Base-by-base conservation (phyloP, 129 eudicot genomes). In the Lactuca sativa region DNA sequence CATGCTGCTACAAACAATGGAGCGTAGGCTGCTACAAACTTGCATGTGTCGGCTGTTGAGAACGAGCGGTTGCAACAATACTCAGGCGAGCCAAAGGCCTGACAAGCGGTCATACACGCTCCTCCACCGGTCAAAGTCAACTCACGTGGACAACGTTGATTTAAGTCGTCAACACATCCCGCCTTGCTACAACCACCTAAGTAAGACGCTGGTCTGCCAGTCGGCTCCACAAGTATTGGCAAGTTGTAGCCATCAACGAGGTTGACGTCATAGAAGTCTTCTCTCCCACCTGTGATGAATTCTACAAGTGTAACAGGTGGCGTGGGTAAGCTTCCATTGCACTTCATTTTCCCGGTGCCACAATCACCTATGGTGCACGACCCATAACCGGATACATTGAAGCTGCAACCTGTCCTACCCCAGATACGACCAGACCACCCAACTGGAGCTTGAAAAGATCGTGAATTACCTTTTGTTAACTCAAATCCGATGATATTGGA, bases 401-500 rank as follows among this genome's bases (percentile, higher is more conserved):
- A 53, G 44, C 30, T 38, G 64, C 71, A 73, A 53, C 70, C 55
- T 9, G 64, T 73, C 34, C 77, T 54, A 14, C 70, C 77, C 77
- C 78, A 74, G 6, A 74, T 14, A 9, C 15, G 4, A 40, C 88
- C 88, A n/a, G 64, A 59, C 92, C 92, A 86, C 49, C 64, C 72
- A 7, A 18, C 43, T 10, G 84, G 84, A 15, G 79, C 80, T 30
- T 75, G 80, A 51, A 80, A 73, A 25, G 81, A 48, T 4, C 60
- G 86, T 0, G 82, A 74, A 11, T 3, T 33, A 8, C 80, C 84
- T 36, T 78, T 52, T 5, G 76, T 37, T 51, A 86, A 88, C 84
- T 83, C 84, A 44, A 86, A 86, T 7, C 86, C 92, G 78, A 62
- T 71, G 78, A 62, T 71, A 32, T 75, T 81, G 32, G 55, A 75